Conservation (phyloP, 2,329 filamentous ascomycete species). For the Aspergillus aculeatinus region DNA sequence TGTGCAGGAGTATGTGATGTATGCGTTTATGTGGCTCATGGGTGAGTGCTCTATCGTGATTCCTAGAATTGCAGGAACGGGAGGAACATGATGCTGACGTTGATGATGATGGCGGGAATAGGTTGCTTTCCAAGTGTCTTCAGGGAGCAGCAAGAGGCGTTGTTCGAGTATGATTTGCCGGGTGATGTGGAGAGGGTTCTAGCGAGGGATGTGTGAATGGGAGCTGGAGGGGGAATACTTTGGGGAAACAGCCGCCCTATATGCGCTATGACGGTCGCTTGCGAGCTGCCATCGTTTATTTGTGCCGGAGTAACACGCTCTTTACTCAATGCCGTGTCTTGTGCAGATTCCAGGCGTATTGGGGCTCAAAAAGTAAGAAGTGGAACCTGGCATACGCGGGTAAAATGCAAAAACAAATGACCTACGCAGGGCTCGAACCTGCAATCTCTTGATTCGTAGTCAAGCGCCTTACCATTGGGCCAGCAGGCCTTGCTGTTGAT, state of each 20-base stretch:
- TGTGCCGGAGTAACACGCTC: too few species aligned
- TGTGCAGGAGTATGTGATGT: slow-evolving; percentile 40
- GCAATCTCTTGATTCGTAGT: slow-evolving; percentile 54
- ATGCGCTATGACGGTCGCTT: too few species aligned
- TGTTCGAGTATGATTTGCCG: slow-evolving; percentile 28
- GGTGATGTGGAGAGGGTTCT: slow-evolving; percentile 21
- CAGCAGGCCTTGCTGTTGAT: slow-evolving; percentile 9
- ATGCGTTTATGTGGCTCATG: slow-evolving; percentile 37
- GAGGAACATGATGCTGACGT: neutral
- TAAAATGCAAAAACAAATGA: neutral
- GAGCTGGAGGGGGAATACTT: neutral
- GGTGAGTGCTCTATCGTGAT: slow-evolving; percentile 22
- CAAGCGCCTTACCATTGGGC: slow-evolving; percentile 53
- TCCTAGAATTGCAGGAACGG: slow-evolving; percentile 1
- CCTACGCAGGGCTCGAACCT: slow-evolving; percentile 45
- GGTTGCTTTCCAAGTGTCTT: slow-evolving; percentile 26
- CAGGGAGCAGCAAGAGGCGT: slow-evolving; percentile 12
- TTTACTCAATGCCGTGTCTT: too few species aligned
- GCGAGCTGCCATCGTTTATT: too few species aligned
- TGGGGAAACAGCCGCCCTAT: too few species aligned
- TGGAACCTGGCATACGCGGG: neutral
- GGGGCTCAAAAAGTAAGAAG: too few species aligned
- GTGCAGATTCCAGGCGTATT: too few species aligned
- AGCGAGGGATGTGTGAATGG: neutral
- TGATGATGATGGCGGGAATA: neutral